phyloP scores from a whole-genome alignment of 2,329 filamentous ascomycete species.

The Didymella exigua region DNA sequence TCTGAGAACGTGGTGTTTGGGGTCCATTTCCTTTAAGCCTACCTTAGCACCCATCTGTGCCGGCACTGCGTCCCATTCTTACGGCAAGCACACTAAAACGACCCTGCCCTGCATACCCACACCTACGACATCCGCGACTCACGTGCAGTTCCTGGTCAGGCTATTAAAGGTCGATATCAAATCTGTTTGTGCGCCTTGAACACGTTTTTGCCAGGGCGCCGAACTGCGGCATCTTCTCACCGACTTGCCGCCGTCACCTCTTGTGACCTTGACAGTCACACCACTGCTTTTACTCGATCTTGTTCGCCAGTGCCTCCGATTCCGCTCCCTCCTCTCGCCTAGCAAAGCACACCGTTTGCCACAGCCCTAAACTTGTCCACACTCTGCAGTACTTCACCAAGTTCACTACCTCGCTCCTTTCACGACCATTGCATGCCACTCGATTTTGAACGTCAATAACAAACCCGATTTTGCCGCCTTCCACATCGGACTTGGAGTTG shows the following conservation, averaged over 20 bases:
- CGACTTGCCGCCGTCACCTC: conserved; percentile 12
- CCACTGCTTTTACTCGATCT: conserved; percentile 28
- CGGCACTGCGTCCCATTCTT: conserved; percentile 7
- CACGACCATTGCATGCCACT: conserved; percentile 25
- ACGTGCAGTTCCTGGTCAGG: conserved; percentile 28
- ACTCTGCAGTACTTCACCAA: conserved; percentile 28
- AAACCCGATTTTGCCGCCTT: conserved; percentile 1
- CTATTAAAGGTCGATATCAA: conserved; percentile 25
- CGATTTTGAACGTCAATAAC: background rate
- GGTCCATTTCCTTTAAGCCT: conserved; percentile 14
- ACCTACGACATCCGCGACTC: conserved; percentile 20
- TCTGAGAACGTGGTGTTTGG: conserved; percentile 19
- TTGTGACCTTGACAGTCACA: conserved; percentile 23
- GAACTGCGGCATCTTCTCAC: conserved; percentile 32
- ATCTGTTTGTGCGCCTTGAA: conserved; percentile 29
- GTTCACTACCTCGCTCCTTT: conserved; percentile 14
- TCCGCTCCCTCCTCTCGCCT: conserved; percentile 10
- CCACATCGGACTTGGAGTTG: conserved; percentile 2
- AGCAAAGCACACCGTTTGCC: conserved; percentile 1
- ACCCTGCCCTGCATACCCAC: conserved; percentile 32
- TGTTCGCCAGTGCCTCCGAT: background rate
- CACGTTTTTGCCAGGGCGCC: conserved; percentile 29
- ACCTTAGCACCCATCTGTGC: conserved; percentile 6
- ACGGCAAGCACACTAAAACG: conserved; percentile 9
- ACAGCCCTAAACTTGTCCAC: conserved; percentile 24